Conservation (phyloP, 805 yeast genomes). For the Wickerhamomyces bisporus region DNA sequence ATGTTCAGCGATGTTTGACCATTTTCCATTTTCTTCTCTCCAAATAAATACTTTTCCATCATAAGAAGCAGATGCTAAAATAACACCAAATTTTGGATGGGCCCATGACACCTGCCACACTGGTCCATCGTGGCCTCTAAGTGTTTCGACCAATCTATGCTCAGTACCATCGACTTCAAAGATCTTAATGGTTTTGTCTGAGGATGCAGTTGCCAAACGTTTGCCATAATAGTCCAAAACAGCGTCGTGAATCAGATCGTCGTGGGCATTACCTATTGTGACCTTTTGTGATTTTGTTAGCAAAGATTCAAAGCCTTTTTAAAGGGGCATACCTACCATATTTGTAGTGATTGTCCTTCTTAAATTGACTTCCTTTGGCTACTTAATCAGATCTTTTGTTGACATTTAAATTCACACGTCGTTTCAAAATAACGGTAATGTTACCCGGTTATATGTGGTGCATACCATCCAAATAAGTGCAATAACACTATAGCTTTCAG, state of each 20-base stretch:
- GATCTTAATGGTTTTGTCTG: conserved; percentile 92
- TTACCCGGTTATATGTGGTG: not conserved
- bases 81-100: conserved; percentile 95
- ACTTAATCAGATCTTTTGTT: too few species aligned
- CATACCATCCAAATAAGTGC: not conserved
- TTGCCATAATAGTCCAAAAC: conserved; percentile 96
- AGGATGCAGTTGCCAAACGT: conserved; percentile 91
- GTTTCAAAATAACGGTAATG: not conserved
- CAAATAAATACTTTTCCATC: conserved; percentile 93
- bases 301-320: not conserved
- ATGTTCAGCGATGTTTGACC: conserved; percentile 86
- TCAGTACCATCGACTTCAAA: conserved; percentile 86
- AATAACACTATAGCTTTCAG: not conserved
- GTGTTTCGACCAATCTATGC: conserved; percentile 77
- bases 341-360: too few species aligned
- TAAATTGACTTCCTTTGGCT: too few species aligned
- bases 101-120: conserved; percentile 99
- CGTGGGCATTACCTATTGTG: conserved; percentile 85
- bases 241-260: conserved; percentile 93
- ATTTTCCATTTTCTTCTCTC: conserved; percentile 87
- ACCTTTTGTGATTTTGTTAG: conserved; percentile 40
- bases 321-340: not conserved
- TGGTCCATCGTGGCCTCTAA: conserved; percentile 94
- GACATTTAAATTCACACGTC: not conserved
- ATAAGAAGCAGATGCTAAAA: conserved; percentile 90